Base-by-base conservation (phyloP, 805 yeast species). In the Saccharomycopsis fermentans region DNA sequence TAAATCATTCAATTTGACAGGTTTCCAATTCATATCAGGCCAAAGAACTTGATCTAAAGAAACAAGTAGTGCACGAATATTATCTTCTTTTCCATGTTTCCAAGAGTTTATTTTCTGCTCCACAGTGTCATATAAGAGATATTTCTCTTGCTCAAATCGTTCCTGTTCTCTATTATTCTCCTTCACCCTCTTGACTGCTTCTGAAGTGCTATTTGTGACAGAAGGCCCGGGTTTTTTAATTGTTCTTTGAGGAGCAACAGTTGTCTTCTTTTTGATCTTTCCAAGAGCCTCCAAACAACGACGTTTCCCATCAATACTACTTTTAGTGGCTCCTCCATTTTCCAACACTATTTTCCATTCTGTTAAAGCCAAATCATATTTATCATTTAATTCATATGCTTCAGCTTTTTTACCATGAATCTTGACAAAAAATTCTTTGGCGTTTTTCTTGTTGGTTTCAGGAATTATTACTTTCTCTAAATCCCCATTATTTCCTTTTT, bases 331-430 rank as follows among this genome's bases (percentile, higher is more conserved):
- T 26, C 80, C 80, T 0, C 96, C 96, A 60, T 82, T 80, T 58
- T 81, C 80, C 17, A 94, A 76, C 55, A 91, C 74, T 36, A 74
- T 69, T 59, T 77, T 79, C 75, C 90, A 92, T 5, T 80, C 68
- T 0, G 70, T 74, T 27, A 87, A 73, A 0, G 97, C 85, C 6
- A 78, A 83, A 58, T 76, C 68, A 70, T 78, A 88, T 63, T 78
- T 79, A 65, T 94, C 99, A 56, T 83, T 66, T 69, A 82, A 82
- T 70, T 94, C 99, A 47, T 83, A 75, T 1, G 92, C 84, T 67
- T 94, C 97, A 0, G 97, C 97, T 62, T 81, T 81, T 61, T 86
- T 81, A 2, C 80, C 71, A 54, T 82, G 69, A 17, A 92, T 74
- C 69, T 90, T 91, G 26, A 79, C 70, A 86, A 90, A 89, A 70